These are phyloP conservation scores for Bryoglossum gracile DNA, from an alignment of 495 filamentous ascomycete species.

Conservation along the genomic window DNA sequence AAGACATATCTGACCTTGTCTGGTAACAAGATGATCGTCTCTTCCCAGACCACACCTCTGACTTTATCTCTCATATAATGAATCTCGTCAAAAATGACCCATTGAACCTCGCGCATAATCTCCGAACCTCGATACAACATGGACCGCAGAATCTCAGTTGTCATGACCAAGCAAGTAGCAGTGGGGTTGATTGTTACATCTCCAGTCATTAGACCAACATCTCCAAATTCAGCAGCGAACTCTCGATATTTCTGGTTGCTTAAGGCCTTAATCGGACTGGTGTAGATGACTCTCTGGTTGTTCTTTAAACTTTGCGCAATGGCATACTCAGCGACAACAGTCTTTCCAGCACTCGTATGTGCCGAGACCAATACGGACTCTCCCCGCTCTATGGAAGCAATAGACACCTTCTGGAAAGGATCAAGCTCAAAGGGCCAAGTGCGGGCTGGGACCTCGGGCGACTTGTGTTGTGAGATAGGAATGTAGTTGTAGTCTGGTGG, in stretches of 20 bases:
- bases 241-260: slow-evolving; percentile 99
- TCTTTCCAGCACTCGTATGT: slow-evolving; percentile 96
- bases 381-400: slow-evolving; percentile 86
- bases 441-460: slow-evolving; percentile 75
- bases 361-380: slow-evolving; percentile 96
- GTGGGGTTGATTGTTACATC: slow-evolving; percentile 99
- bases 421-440: slow-evolving; percentile 85
- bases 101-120: slow-evolving; percentile 97
- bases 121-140: slow-evolving; percentile 98
- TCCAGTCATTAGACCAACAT: slow-evolving; percentile 97
- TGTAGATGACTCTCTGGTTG: slow-evolving; percentile 98
- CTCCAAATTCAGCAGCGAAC: slow-evolving; percentile 89
- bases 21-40: slow-evolving; percentile 93
- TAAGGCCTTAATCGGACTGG: slow-evolving; percentile 95
- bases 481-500: slow-evolving; percentile 90
- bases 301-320: slow-evolving; percentile 95
- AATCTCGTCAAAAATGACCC: slow-evolving; percentile 98
- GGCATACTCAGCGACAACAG: slow-evolving; percentile 94
- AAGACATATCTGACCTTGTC: slow-evolving; percentile 99
- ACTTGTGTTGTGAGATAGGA: slow-evolving; percentile 83
- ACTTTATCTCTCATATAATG: slow-evolving; percentile 95
- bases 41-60: slow-evolving; percentile 97
- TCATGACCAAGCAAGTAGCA: slow-evolving; percentile 97
- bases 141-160: slow-evolving; percentile 95
- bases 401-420: slow-evolving; percentile 90